Conservation (phyloP, 345 rosid species). For the Murraya paniculata region DNA sequence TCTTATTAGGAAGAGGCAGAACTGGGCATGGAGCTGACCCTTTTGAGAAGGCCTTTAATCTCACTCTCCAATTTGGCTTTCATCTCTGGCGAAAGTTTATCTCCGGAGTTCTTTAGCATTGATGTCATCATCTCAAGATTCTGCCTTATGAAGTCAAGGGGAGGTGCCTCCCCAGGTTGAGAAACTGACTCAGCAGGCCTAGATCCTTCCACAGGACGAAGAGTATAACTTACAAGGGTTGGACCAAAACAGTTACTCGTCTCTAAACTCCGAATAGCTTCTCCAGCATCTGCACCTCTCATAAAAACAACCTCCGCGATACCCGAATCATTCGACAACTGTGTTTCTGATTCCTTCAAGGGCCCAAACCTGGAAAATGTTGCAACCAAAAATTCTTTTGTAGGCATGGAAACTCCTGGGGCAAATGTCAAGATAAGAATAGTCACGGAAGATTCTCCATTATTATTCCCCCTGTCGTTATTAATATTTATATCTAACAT, state of each 20-base stretch:
- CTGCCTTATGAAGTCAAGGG: constrained; percentile 66
- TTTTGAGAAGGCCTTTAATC: constrained; percentile 67
- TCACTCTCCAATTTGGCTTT: constrained; percentile 69
- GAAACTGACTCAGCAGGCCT: constrained; percentile 28
- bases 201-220: constrained; percentile 26
- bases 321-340: constrained; percentile 36
- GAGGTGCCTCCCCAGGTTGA: constrained; percentile 39
- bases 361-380: constrained; percentile 67
- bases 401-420: constrained; percentile 55
- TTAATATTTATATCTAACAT: constrained; percentile 19
- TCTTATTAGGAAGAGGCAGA: constrained; percentile 40
- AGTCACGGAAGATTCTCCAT: constrained; percentile 44
- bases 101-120: constrained; percentile 79
- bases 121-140: constrained; percentile 90
- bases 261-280: constrained; percentile 59
- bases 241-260: constrained; percentile 56
- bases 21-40: constrained; percentile 66
- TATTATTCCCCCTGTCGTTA: constrained; percentile 11
- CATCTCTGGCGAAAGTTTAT: constrained; percentile 73
- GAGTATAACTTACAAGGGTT: constrained; percentile 38
- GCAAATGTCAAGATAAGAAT: constrained; percentile 65
- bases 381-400: constrained; percentile 51
- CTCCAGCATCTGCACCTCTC: constrained; percentile 49
- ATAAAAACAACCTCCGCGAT: constrained; percentile 58
- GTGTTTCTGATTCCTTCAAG: constrained; percentile 57